A percentile compares a stretch with the other conserved stretches of the same genome.
phyloP scores from a whole-genome alignment of 306 rosid species.

The Lathyrus sativus region DNA sequence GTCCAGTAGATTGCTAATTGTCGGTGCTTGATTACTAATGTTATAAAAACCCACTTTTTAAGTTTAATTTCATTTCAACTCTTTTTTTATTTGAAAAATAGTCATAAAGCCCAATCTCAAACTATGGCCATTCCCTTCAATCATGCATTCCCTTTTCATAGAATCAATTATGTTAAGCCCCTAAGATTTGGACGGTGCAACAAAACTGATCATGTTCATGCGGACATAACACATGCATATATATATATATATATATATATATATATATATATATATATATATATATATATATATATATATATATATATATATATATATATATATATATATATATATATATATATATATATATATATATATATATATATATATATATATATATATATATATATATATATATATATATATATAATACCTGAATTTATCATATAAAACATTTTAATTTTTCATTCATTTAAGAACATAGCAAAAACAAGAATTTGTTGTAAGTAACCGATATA shows the following conservation, averaged over 20 bases:
- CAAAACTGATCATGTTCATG: slow-evolving; percentile 36
- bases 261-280: too few relatives aligned
- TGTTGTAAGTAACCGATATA: too few relatives aligned
- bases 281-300: too few relatives aligned
- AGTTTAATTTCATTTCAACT: too few relatives aligned
- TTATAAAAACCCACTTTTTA: too few relatives aligned
- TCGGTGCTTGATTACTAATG: not conserved
- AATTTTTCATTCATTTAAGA: slow-evolving; percentile 14
- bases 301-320: too few relatives aligned
- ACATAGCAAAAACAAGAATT: slow-evolving; percentile 17
- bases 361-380: too few relatives aligned
- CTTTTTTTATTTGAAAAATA: too few relatives aligned
- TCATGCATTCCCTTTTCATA: not conserved
- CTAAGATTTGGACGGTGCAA: slow-evolving; percentile 31
- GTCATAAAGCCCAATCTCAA: not conserved
- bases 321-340: too few relatives aligned
- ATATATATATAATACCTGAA: not conserved
- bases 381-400: too few relatives aligned
- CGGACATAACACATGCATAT: slow-evolving; percentile 18
- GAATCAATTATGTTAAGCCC: slow-evolving; percentile 7
- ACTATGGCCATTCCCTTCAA: not conserved
- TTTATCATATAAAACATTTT: slow-evolving; percentile 19
- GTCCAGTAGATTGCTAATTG: not conserved
- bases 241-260: too few relatives aligned
- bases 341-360: too few relatives aligned